Conservation (phyloP, 257 asterid species). For the Galeopsis tetrahit region DNA sequence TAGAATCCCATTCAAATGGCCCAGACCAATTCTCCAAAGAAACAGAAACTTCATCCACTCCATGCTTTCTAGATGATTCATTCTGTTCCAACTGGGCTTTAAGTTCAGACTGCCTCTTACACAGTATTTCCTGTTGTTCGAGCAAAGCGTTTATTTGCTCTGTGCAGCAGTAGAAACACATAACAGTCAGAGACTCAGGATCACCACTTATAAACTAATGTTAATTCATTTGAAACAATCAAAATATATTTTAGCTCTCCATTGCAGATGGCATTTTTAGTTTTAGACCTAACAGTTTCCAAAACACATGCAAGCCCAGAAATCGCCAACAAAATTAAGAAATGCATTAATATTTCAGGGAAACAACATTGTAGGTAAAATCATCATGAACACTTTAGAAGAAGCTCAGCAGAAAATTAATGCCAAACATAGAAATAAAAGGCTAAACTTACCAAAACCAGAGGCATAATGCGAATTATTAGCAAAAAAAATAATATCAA, state of each 20-base stretch:
- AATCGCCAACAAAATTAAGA: neutral
- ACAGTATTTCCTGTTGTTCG: slow-evolving; percentile 77
- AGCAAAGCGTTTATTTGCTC: slow-evolving; percentile 77
- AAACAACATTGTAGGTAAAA: neutral
- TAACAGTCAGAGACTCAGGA: neutral
- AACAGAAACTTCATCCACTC: slow-evolving; percentile 57
- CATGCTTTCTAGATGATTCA: slow-evolving; percentile 58
- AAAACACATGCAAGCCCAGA: neutral
- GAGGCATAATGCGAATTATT: neutral
- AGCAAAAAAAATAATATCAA: neutral
- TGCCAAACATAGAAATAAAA: neutral
- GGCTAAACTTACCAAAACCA: neutral
- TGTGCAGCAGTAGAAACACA: slow-evolving; percentile 38
- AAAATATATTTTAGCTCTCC: neutral
- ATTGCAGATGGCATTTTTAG: neutral
- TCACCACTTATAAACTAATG: slow-evolving; percentile 19
- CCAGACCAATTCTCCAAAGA: slow-evolving; percentile 79
- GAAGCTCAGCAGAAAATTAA: neutral
- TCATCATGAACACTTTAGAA: neutral
- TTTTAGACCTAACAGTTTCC: neutral
- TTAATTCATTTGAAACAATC: slow-evolving; percentile 3
- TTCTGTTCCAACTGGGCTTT: slow-evolving; percentile 66
- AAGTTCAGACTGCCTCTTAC: slow-evolving; percentile 77
- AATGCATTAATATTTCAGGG: neutral
- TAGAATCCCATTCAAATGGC: slow-evolving; percentile 77